Evolutionary conservation across 371 early-diverging fungal species (phyloP).

Genomic region (Mucor velutinosus): DNA sequence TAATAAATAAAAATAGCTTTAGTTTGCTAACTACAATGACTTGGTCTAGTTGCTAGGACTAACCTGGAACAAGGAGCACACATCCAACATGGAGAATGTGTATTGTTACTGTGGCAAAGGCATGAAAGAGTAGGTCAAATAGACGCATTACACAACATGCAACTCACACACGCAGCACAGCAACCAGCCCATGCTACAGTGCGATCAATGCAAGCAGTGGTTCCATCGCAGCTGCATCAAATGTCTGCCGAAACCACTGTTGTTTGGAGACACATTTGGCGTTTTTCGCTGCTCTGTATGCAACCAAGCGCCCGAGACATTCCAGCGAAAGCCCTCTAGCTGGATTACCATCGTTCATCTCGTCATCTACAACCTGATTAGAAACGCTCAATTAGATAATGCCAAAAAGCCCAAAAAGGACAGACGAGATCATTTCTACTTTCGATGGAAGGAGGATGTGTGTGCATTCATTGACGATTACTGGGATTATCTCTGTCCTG

Average conservation of each 20-base stretch:
- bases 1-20: neutral
- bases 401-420: constrained; percentile 41
- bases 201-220: constrained; percentile 58
- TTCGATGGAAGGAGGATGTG: constrained; percentile 83
- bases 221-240: constrained; percentile 57
- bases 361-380: constrained; percentile 72
- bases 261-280: constrained; percentile 29
- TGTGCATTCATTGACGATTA: constrained; percentile 77
- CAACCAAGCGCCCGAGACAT: constrained; percentile 21
- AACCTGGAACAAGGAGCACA: constrained; percentile 32
- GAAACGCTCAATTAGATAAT: constrained; percentile 28
- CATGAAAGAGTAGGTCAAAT: constrained; percentile 39
- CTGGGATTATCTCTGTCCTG: constrained; percentile 76
- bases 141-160: neutral
- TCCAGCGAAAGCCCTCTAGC: constrained; percentile 58
- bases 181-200: constrained; percentile 60
- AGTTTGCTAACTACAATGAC: neutral
- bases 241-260: constrained; percentile 21
- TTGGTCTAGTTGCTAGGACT: constrained; percentile 18
- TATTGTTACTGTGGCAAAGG: constrained; percentile 71
- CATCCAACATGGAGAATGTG: constrained; percentile 50
- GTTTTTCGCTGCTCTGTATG: constrained; percentile 25
- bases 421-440: constrained; percentile 63
- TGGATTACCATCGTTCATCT: constrained; percentile 79
- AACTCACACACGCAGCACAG: constrained; percentile 20